Base-by-base conservation (phyloP, 108 stramenopile genomes). In the Mayamaea pseudoterrestris region DNA sequence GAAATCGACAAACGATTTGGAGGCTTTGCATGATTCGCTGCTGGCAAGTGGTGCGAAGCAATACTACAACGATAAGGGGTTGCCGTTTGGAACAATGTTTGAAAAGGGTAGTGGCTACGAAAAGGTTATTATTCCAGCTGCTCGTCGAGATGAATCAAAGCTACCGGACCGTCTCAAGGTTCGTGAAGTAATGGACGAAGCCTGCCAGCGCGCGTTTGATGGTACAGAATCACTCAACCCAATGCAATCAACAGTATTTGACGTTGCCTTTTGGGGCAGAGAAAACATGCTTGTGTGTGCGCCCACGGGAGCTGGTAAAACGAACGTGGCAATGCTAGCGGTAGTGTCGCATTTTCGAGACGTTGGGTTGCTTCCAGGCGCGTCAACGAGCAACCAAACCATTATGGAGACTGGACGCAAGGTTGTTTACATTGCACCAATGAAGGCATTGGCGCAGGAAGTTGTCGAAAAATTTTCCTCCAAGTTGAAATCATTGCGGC, bases 361-460 rank as follows among this genome's bases (percentile, higher is more conserved):
- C 53, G 81, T 81, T 25, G 86, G 83, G 27, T 43, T 86, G 34
- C 66, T 88, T 55, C 44, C 62, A 0, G 54, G 58, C 1, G 30
- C 27, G 16, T 30, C 57, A 20, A 27, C 58, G 40, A 47, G 43
- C 29, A 29, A 32, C 7, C n/a, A 54, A 20, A 23, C 18, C 14
- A 16, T n/a, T 21, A 17, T 77, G 26, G 72, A 67, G 12, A 66
- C 77, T 5, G 90, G 80, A 7, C 45, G 55, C 39, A 86, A 87
- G 44, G 90, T 93, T 39, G 88, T 98, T 13, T 99, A 99, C 60
- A 93, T 99, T 41, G 98, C 98, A 0, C 98, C 98, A 1, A 97
- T 99, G 97, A 99, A 99, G 60, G 98, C 98, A 2, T 79, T 99
- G 56, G 98, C 98, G 11, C 96, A 97, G 66, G 98, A 99, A 71